Evolutionary conservation across 192 early-diverging fungal species (phyloP).

Genomic region (Geosiphon pyriformis): DNA sequence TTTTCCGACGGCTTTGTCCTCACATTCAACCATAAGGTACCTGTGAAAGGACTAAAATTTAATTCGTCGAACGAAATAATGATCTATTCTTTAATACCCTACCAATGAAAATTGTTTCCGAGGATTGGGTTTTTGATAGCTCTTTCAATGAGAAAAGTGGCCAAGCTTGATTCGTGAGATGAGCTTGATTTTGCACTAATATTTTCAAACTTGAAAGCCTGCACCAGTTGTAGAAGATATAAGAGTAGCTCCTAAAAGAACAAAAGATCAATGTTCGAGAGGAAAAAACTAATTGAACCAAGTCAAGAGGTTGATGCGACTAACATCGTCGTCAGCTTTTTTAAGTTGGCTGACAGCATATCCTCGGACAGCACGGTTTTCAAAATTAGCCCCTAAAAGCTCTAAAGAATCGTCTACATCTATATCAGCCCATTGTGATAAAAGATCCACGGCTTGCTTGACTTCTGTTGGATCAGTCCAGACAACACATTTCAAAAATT

Average conservation of each 20-base stretch:
- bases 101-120: constrained; percentile 96
- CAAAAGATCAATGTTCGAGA: background rate
- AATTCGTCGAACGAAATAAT: too few relatives aligned
- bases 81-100: background rate
- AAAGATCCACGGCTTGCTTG: constrained; percentile 85
- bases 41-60: constrained; percentile 28
- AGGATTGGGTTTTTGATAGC: constrained; percentile 76
- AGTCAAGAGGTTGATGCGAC: too few relatives aligned
- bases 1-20: constrained; percentile 75
- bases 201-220: constrained; percentile 94
- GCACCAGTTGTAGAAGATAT: constrained; percentile 95
- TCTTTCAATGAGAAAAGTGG: constrained; percentile 85
- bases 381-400: constrained; percentile 84
- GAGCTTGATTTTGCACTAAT: constrained; percentile 43
- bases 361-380: constrained; percentile 70
- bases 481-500: constrained; percentile 94
- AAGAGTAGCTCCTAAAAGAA: constrained; percentile 74
- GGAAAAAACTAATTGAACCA: constrained; percentile 3
- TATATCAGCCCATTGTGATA: constrained; percentile 85
- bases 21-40: constrained; percentile 95
- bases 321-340: constrained; percentile 87
- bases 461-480: constrained; percentile 91
- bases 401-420: constrained; percentile 95
- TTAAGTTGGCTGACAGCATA: constrained; percentile 87
- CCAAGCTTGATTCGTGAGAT: constrained; percentile 59